Percentiles rank a stretch among this genome's conserved stretches.
Evolutionary conservation across 352 stramenopile species (phyloP).

Genomic region (Phytopythium boreale): DNA sequence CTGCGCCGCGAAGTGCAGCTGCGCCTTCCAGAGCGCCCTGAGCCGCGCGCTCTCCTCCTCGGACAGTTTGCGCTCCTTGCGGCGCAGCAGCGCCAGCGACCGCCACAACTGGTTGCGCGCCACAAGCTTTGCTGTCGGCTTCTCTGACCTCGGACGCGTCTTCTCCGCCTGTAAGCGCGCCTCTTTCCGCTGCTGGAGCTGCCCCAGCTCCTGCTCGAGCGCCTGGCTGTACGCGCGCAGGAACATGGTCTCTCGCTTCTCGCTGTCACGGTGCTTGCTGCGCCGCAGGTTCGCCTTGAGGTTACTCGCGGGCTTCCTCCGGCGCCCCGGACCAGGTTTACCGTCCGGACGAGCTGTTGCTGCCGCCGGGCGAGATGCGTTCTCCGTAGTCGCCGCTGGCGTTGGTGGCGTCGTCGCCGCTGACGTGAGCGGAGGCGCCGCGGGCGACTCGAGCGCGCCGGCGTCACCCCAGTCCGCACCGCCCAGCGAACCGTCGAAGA

Average conservation of each 20-base stretch:
- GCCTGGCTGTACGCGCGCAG: background rate
- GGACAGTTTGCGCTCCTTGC: background rate
- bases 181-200: background rate
- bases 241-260: constrained; percentile 8
- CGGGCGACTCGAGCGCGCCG: too few species aligned
- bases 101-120: background rate
- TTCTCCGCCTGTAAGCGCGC: background rate
- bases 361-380: background rate
- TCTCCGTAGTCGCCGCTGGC: background rate
- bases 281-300: constrained; percentile 5
- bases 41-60: constrained; percentile 4
- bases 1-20: background rate
- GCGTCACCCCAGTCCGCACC: background rate
- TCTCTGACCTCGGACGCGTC: background rate
- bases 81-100: background rate
- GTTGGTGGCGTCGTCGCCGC: background rate
- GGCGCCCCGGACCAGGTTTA: background rate
- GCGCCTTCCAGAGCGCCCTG: background rate
- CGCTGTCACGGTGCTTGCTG: constrained; percentile 2
- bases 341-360: too few species aligned
- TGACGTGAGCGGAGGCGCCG: background rate
- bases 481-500: background rate
- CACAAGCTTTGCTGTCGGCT: background rate
- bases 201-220: background rate
- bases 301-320: background rate